phyloP scores from a whole-genome alignment of 371 early-diverging fungal genomes.

The Fennellomyces sp. region DNA sequence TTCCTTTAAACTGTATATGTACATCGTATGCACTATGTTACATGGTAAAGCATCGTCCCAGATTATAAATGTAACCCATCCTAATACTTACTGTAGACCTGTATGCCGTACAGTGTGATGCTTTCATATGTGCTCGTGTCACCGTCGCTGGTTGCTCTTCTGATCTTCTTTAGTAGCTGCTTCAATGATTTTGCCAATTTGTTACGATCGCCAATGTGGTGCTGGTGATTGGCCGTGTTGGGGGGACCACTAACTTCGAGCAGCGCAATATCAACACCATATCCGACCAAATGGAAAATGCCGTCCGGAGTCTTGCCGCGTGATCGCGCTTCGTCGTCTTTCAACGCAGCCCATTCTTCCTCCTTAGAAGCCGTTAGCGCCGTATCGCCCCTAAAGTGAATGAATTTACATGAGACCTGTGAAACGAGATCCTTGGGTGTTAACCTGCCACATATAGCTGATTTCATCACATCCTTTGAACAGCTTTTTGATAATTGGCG shows the following conservation, averaged over 20 bases:
- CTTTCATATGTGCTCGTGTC: neutral
- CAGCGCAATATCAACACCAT: neutral
- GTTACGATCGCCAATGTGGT: neutral
- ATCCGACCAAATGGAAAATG: neutral
- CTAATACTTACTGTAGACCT: neutral
- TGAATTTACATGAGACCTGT: neutral
- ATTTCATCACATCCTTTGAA: slow-evolving; percentile 1
- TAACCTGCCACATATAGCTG: neutral
- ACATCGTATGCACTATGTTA: neutral
- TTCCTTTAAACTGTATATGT: neutral
- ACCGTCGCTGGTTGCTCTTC: neutral
- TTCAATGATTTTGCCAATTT: neutral
- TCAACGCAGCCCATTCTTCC: neutral
- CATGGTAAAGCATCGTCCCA: too few relatives aligned
- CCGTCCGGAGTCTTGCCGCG: neutral
- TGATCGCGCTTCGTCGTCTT: neutral
- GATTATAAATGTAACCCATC: neutral
- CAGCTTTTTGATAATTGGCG: neutral
- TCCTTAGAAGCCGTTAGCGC: neutral
- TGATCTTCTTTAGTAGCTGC: neutral
- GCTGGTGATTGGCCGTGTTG: neutral
- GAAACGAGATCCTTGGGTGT: neutral
- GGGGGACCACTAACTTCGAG: neutral
- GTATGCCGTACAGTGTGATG: neutral
- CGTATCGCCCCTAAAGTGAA: neutral